Percentiles rank a stretch among this genome's conserved stretches.
These are phyloP conservation scores for Solanum bulbocastanum DNA, from an alignment of 257 asterid genomes.

Conservation along the genomic window DNA sequence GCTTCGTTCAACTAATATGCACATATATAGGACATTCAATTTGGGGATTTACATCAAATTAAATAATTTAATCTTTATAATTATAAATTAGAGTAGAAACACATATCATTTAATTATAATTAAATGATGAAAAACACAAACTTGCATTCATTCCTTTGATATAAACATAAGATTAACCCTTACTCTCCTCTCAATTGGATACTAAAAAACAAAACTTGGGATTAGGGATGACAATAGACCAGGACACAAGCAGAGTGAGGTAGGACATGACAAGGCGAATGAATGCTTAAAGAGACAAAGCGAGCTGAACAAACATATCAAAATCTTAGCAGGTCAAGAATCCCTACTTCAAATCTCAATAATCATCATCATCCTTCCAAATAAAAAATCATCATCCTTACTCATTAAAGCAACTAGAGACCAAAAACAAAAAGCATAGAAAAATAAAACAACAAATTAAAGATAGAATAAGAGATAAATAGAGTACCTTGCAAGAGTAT, in stretches of 20 bases:
- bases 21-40: background rate
- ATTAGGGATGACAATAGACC: background rate
- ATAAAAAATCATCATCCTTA: background rate
- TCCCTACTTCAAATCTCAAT: background rate
- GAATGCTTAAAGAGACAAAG: background rate
- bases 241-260: too few relatives aligned
- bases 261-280: background rate
- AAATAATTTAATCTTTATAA: background rate
- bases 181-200: background rate
- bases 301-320: rapidly evolving
- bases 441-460: background rate
- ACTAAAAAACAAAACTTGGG: background rate
- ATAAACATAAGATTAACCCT: background rate
- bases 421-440: background rate
- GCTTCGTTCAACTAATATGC: background rate
- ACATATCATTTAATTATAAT: background rate
- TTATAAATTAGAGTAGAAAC: background rate
- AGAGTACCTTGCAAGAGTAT: constrained; percentile 48
- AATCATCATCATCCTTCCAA: too few relatives aligned
- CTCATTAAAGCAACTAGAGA: background rate
- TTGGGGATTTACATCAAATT: background rate
- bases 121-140: background rate
- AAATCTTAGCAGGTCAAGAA: too few relatives aligned
- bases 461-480: background rate
- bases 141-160: background rate